Evolutionary conservation across 2,329 filamentous ascomycete species (phyloP).

Genomic region (Magnaporthiopsis incrustans): DNA sequence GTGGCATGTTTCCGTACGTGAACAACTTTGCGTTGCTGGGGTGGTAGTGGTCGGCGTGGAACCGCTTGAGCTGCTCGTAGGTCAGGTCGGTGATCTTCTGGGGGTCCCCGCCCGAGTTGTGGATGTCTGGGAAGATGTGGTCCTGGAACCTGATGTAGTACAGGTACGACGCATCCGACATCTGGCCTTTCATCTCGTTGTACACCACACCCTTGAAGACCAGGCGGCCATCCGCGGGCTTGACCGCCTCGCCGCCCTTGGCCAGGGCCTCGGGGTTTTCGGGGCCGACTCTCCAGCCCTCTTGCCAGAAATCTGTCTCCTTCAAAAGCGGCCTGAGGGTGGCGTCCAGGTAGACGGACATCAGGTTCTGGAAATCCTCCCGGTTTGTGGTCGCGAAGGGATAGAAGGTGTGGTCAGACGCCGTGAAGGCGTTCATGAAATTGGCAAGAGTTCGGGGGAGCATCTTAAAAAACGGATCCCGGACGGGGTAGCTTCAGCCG

Average conservation of each 20-base stretch:
- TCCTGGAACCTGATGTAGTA: constrained; percentile 96
- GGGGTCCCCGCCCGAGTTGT: constrained; percentile 95
- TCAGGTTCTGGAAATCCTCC: constrained; percentile 90
- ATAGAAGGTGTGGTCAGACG: constrained; percentile 93
- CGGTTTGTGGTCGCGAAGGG: constrained; percentile 95
- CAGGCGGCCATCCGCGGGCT: constrained; percentile 55
- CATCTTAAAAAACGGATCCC: constrained; percentile 99
- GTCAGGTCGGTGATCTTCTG: constrained; percentile 94
- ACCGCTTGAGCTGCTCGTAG: constrained; percentile 78
- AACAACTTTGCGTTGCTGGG: constrained; percentile 95
- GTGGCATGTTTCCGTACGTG: constrained; percentile 88
- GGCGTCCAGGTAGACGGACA: constrained; percentile 94
- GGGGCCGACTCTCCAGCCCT: constrained; percentile 93
- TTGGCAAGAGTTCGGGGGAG: constrained; percentile 95
- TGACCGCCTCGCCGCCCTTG: constrained; percentile 30
- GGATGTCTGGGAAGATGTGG: constrained; percentile 84
- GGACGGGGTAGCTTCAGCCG: constrained; percentile 72
- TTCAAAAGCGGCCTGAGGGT: constrained; percentile 87
- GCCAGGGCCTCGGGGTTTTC: constrained; percentile 66
- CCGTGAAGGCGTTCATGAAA: constrained; percentile 99
- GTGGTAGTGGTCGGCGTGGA: constrained; percentile 91
- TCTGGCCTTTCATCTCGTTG: constrained; percentile 99
- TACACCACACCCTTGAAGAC: constrained; percentile 98
- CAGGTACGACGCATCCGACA: constrained; percentile 93
- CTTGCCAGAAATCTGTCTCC: constrained; percentile 85